These are phyloP conservation scores for Chenopodium formosanum DNA, from an alignment of 148 eudicot genomes.

Conservation along the genomic window DNA sequence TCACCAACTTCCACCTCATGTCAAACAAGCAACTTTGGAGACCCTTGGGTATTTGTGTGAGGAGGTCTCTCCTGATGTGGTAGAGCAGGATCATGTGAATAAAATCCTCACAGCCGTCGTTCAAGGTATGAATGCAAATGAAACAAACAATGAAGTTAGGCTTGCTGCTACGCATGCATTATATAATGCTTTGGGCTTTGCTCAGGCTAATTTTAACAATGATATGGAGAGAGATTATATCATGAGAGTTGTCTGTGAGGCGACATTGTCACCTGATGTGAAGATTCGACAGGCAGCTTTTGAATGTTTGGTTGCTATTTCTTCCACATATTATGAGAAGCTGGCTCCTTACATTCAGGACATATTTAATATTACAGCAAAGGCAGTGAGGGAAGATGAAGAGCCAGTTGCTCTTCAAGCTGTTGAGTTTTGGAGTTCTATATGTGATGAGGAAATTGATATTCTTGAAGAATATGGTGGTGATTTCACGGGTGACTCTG, in stretches of 20 bases:
- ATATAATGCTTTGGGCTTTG: constrained; percentile 87
- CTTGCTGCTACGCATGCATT: constrained; percentile 91
- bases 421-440: constrained; percentile 93
- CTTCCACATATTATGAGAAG: constrained; percentile 85
- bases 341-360: constrained; percentile 86
- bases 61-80: constrained; percentile 85
- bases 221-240: constrained; percentile 94
- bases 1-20: constrained; percentile 85
- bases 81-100: constrained; percentile 96
- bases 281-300: constrained; percentile 91
- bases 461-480: constrained; percentile 82
- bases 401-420: constrained; percentile 97
- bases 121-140: constrained; percentile 73
- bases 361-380: constrained; percentile 82
- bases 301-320: constrained; percentile 91
- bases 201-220: constrained; percentile 87
- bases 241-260: constrained; percentile 94
- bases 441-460: constrained; percentile 92
- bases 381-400: constrained; percentile 91
- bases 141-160: constrained; percentile 71
- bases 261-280: constrained; percentile 73
- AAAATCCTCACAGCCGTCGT: constrained; percentile 94
- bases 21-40: constrained; percentile 91
- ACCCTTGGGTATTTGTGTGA: constrained; percentile 92
- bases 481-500: constrained; percentile 86